Conservation (phyloP, 768 basidiomycete species). For the Auriscalpium microsporum region DNA sequence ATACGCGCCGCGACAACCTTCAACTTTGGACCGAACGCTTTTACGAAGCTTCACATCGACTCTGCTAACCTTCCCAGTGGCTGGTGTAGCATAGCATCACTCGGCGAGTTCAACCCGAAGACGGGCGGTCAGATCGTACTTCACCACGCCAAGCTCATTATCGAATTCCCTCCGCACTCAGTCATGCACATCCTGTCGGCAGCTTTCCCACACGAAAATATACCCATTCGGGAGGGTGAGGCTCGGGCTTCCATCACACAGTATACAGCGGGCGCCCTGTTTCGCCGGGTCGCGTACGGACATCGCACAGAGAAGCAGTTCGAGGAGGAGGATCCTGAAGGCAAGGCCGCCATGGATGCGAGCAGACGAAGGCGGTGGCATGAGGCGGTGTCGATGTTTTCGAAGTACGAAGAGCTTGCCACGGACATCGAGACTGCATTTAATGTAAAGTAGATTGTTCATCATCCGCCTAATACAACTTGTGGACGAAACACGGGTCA, state of each 20-base stretch:
- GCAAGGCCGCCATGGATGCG: not conserved
- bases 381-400: not conserved
- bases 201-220: not conserved
- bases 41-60: not conserved
- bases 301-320: not conserved
- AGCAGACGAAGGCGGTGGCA: not conserved
- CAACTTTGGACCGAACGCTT: not conserved
- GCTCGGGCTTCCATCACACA: not conserved
- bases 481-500: no score
- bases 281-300: not conserved
- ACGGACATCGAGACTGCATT: not conserved
- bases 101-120: not conserved
- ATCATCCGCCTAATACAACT: no score
- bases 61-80: not conserved
- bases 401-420: not conserved
- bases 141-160: not conserved
- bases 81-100: not conserved
- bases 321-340: not conserved
- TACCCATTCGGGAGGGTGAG: not conserved
- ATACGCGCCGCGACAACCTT: not conserved
- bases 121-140: not conserved
- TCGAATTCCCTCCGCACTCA: not conserved
- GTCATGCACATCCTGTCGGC: not conserved
- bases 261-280: not conserved
- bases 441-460: not conserved